Evolutionary conservation across 2,329 filamentous ascomycete genomes (phyloP).

Genomic region (Zelopaecilomyces penicillatus): DNA sequence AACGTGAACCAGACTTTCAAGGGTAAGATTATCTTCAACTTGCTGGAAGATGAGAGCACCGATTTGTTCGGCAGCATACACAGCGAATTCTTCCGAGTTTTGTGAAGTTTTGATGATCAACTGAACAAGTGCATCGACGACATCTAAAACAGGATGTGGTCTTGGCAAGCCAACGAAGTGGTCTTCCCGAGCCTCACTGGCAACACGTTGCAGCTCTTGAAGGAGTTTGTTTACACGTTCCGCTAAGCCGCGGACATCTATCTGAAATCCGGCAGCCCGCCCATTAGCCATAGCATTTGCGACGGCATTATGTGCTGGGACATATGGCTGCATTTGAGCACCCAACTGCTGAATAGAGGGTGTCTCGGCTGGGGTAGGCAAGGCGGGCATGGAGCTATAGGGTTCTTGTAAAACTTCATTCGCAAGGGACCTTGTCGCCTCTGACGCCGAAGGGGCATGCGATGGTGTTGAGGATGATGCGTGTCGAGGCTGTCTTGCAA

Average conservation of each 20-base stretch:
- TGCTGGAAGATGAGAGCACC: constrained; percentile 47
- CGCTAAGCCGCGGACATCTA: constrained; percentile 44
- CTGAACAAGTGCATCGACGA: constrained; percentile 53
- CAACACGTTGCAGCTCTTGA: constrained; percentile 46
- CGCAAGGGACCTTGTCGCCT: constrained; percentile 52
- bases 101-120: constrained; percentile 56
- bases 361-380: constrained; percentile 53
- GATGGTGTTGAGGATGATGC: constrained; percentile 44
- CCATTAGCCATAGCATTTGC: constrained; percentile 37
- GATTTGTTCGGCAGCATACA: constrained; percentile 53
- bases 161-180: constrained; percentile 53
- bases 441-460: constrained; percentile 50
- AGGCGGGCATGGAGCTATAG: constrained; percentile 46
- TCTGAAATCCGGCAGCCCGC: constrained; percentile 36
- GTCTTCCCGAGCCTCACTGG: constrained; percentile 46
- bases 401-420: constrained; percentile 58
- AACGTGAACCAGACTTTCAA: constrained; percentile 56
- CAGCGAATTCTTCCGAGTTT: constrained; percentile 50
- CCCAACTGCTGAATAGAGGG: constrained; percentile 46
- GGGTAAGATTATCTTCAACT: constrained; percentile 45
- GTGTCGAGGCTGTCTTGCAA: constrained; percentile 73
- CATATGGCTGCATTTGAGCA: constrained; percentile 47
- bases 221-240: constrained; percentile 52
- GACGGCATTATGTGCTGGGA: constrained; percentile 38
- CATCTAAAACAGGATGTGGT: constrained; percentile 51